Conservation (phyloP, 2,329 filamentous ascomycete genomes). For the Penicillium sp. region DNA sequence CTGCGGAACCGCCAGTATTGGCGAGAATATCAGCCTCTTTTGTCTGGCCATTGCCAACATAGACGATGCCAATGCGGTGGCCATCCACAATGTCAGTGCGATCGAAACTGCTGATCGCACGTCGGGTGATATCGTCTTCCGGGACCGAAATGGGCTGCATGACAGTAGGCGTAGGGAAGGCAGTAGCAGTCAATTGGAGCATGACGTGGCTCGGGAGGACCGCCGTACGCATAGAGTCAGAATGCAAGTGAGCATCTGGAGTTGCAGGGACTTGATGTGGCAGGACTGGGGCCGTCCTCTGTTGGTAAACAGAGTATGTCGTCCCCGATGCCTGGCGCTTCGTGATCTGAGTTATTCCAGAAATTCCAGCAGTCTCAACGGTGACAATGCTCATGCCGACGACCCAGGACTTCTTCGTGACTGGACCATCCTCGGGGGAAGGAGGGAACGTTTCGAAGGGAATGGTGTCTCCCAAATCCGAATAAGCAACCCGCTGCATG, state of each 20-base stretch:
- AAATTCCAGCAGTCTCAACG: constrained; percentile 47
- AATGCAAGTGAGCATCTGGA: constrained; percentile 39
- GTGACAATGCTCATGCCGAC: constrained; percentile 52
- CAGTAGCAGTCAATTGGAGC: constrained; percentile 44
- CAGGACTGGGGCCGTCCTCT: constrained; percentile 44
- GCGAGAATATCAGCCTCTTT: constrained; percentile 78
- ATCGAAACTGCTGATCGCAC: constrained; percentile 79
- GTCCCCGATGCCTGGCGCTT: constrained; percentile 52
- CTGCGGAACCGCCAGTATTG: constrained; percentile 79
- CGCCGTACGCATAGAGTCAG: constrained; percentile 39
- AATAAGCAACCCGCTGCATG: constrained; percentile 83
- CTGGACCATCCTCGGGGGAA: constrained; percentile 41
- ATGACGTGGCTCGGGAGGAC: constrained; percentile 47
- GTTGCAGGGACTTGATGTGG: constrained; percentile 45
- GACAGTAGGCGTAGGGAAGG: constrained; percentile 45
- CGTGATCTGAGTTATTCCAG: constrained; percentile 48
- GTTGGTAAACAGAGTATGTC: constrained; percentile 48
- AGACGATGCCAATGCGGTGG: constrained; percentile 92
- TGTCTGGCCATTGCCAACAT: constrained; percentile 82
- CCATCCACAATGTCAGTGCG: constrained; percentile 85
- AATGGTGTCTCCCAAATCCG: constrained; percentile 69
- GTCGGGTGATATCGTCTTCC: constrained; percentile 63
- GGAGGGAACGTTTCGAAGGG: constrained; percentile 43
- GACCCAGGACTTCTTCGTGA: constrained; percentile 49
- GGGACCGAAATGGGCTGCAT: constrained; percentile 73